phyloP scores from a whole-genome alignment of 2,329 filamentous ascomycete species.

The Arthrobotrys pseudoclavata region DNA sequence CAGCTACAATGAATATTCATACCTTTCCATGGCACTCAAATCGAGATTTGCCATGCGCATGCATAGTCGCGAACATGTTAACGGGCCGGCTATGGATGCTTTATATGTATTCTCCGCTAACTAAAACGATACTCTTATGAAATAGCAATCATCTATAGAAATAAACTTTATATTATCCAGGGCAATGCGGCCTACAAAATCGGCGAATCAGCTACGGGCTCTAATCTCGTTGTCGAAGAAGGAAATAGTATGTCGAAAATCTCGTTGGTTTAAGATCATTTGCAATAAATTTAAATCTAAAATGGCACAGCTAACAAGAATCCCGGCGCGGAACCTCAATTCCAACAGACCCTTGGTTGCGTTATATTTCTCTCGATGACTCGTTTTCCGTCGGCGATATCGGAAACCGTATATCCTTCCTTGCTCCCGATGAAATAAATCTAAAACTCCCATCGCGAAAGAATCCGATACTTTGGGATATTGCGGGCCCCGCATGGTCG shows the following conservation, averaged over 20 bases:
- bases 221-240: not conserved
- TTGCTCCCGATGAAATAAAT: not conserved
- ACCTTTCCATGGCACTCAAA: too few species aligned
- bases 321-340: not conserved
- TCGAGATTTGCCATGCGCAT: too few species aligned
- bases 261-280: not conserved
- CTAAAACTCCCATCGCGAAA: not conserved
- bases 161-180: not conserved
- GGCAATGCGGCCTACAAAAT: not conserved
- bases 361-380: not conserved
- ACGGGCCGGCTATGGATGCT: not conserved
- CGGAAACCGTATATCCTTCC: not conserved
- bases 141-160: not conserved
- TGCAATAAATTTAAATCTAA: not conserved
- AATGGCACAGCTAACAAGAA: not conserved
- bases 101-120: not conserved
- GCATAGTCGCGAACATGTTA: too few species aligned
- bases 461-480: slow-evolving; percentile 10
- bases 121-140: not conserved
- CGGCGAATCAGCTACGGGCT: not conserved
- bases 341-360: not conserved
- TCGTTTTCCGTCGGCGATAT: not conserved
- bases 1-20: too few species aligned
- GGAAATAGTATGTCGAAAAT: slow-evolving; percentile 2
- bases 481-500: not conserved